Percentiles rank a stretch among this genome's conserved stretches.
Conservation (phyloP, 495 filamentous ascomycete genomes). For the Penicillium ucsense region DNA sequence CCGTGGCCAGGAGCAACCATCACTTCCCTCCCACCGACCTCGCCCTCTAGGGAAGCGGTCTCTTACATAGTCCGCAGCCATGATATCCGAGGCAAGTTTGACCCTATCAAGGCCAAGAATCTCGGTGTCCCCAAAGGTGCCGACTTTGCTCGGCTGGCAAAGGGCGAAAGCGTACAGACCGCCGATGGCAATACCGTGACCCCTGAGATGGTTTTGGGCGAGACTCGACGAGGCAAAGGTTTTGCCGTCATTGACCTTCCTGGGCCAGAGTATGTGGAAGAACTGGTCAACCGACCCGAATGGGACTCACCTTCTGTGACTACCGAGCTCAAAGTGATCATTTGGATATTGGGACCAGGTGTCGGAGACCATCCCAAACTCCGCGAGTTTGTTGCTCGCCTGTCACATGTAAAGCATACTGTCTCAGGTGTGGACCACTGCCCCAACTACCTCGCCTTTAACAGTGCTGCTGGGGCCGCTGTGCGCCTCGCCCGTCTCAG, state of each 20-base stretch:
- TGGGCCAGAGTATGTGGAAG: conserved; percentile 51
- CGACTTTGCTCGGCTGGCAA: conserved; percentile 44
- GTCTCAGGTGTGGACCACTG: conserved; percentile 62
- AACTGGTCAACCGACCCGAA: conserved; percentile 59
- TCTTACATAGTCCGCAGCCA: conserved; percentile 79
- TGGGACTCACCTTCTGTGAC: conserved; percentile 60
- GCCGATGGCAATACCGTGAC: conserved; percentile 47
- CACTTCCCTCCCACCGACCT: conserved; percentile 52
- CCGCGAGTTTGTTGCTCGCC: conserved; percentile 55
- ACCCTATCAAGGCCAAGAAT: conserved; percentile 46
- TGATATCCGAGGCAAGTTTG: conserved; percentile 70
- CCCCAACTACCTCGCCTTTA: conserved; percentile 61
- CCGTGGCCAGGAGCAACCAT: conserved; percentile 75
- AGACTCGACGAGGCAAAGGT: conserved; percentile 46
- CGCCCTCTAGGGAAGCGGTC: conserved; percentile 53
- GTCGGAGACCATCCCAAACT: conserved; percentile 54
- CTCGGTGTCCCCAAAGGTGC: conserved; percentile 45
- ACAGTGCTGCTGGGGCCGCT: conserved; percentile 49
- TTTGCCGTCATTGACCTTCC: conserved; percentile 77
- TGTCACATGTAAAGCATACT: conserved; percentile 56
- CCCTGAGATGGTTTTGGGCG: conserved; percentile 57
- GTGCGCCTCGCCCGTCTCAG: conserved; percentile 64
- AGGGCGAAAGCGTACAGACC: conserved; percentile 45
- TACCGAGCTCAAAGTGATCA: conserved; percentile 52
- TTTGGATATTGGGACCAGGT: conserved; percentile 71